Base-by-base conservation (phyloP, 1,284 basidiomycete species). In the Apiotrichum sp. region DNA sequence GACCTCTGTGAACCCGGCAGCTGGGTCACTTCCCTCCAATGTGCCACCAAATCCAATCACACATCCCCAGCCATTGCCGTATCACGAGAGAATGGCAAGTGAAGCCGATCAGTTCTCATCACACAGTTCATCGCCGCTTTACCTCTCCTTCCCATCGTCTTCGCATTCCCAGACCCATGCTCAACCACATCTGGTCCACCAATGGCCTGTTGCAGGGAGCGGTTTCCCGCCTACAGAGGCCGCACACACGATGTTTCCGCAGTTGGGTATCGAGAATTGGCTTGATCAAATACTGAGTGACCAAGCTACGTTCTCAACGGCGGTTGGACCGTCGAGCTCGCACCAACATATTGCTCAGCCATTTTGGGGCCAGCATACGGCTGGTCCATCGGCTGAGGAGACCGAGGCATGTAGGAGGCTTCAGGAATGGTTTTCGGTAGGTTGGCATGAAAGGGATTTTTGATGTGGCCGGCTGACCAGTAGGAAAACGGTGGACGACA, bases 221-320 rank as follows among this genome's bases (percentile, higher is more conserved):
- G 47, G 42, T 7, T 45, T 50, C 31, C 11, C 10, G 22, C 53
- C 47, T 0, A 38, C 47, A 8, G 48, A 49, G 39, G 42, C 53
- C 9, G 16, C 47, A 3, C 34, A 44, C 36, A 43, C 47, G 9
- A 42, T 55, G 10, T 49, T 41, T 22, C 49, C 43, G 13, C 43
- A 36, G 16, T 38, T 50, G 29, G 54, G 54, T 6, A 55, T 56
- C 31, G 55, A 56, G 42, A 48, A 39, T n/a, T 56, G 55, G 55
- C 36, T 56, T 6, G 50, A 56, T 50, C 55, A 56, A 36, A 57
- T 57, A 40, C 44, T 53, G 22, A 50, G 52, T n/a, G 41, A 44
- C 34, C 53, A 49, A 14, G 36, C 53, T 2, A n/a, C 40, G 3
- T 45, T 55, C 35, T 22, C 53, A 5, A 31, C 40, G 10, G 36